These are phyloP conservation scores for Vaccinium myrtillus DNA, from an alignment of 148 eudicot genomes.

Conservation along the genomic window DNA sequence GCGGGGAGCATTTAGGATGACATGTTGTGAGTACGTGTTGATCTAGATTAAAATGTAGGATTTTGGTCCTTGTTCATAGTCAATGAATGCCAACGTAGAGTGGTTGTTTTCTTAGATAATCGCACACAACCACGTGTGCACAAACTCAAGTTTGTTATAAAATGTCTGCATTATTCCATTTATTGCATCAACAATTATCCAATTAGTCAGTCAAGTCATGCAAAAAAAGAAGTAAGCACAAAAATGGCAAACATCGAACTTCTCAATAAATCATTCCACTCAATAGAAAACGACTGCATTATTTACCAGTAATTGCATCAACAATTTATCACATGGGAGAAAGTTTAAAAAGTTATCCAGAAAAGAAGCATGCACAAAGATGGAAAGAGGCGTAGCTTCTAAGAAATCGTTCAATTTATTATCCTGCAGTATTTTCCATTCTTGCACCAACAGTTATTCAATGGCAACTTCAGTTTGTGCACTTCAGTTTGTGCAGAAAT, in stretches of 20 bases:
- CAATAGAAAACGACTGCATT: not conserved
- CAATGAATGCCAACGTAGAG: not conserved
- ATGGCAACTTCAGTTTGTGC: not conserved
- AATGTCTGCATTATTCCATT: not conserved
- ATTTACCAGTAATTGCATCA: not conserved
- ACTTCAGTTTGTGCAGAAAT: not conserved
- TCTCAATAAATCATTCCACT: not conserved
- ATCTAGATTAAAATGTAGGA: not conserved
- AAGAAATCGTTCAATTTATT: not conserved
- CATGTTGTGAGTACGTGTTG: not conserved
- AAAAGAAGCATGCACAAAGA: not conserved
- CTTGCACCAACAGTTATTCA: not conserved
- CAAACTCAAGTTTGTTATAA: not conserved
- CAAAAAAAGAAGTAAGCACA: not conserved
- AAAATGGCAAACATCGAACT: not conserved
- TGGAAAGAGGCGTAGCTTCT: not conserved
- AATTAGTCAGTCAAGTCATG: not conserved
- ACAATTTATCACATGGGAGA: not conserved
- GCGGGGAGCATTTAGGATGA: not conserved
- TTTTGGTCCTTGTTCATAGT: not conserved
- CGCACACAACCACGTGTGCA: not conserved
- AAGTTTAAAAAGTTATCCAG: not conserved
- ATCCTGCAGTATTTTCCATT: not conserved
- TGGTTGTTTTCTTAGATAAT: not conserved
- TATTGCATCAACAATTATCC: conserved; percentile 6